Evolutionary conservation across 2,329 filamentous ascomycete species (phyloP), one percentile per base, ranked within the genome.

Genomic region (Blastomyces silverae): DNA sequence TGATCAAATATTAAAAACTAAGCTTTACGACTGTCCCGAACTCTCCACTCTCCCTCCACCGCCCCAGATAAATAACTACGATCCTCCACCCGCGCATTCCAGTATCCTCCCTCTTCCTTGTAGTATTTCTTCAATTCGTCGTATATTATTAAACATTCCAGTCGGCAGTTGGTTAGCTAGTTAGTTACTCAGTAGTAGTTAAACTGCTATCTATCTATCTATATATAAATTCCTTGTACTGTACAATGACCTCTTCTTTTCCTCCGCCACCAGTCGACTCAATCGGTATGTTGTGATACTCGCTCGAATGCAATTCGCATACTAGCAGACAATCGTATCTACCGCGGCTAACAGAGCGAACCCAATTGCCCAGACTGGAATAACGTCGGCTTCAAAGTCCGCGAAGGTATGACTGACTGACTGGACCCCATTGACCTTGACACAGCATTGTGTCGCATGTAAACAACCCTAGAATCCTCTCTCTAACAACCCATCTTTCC

Each of bases 351-450:
- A 56, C 34, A 48, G 37, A 34, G 52, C 63, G 28, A 37, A 50
- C 44, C 55, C 52, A 42, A 44, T 46, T 60, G 15, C 63, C 52
- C 68, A 86, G 92, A 97, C 83, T 97, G 93, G 93, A 86, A 84
- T 76, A 89, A 96, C 73, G 86, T 97, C 69, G 93, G 93, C 74
- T 97, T 97, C 84, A 88, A 87, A 74, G 88, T 97, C 71, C 89
- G 91, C 70, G 92, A 97, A 84, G 90, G 91, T 91, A 78, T 71
- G 80, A 60, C 44, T 61, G 31, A 61, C 50, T 46, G 62, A 58
- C 34, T 61, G 6, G 39, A 28, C 62, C 46, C 44, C 8, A 13
- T 5, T 42, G n/a, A 4, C 42, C 4, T 34, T 34, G 31, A 34
- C 6, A 34, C 31, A 34, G 31, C 31, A 7, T 34, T 39, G 10